phyloP scores from a whole-genome alignment of 805 yeast genomes.

The Candida incommunis region DNA sequence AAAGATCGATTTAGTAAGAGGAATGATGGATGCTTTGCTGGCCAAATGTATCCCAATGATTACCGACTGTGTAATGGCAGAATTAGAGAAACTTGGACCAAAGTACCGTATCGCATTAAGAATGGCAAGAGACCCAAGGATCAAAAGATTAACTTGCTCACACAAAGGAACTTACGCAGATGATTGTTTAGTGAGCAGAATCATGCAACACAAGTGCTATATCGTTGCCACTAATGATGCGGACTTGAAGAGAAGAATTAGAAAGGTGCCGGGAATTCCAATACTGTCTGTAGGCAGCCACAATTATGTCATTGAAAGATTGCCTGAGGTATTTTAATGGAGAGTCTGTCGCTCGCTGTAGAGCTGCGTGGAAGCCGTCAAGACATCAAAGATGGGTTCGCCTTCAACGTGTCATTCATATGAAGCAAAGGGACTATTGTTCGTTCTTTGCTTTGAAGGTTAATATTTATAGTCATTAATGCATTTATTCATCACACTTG shows the following conservation, averaged over 20 bases:
- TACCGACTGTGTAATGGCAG: conserved; percentile 97
- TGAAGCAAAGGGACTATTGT: too few relatives aligned
- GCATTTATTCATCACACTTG: too few relatives aligned
- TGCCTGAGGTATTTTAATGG: conserved; percentile 61
- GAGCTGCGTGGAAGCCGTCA: too few relatives aligned
- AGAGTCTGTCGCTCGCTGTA: too few relatives aligned
- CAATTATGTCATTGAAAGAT: conserved; percentile 80
- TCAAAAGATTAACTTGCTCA: conserved; percentile 71
- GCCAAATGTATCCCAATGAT: conserved; percentile 93
- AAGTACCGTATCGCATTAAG: conserved; percentile 85
- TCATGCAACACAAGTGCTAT: conserved; percentile 90
- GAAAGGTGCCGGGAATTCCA: conserved; percentile 97
- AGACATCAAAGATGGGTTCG: too few relatives aligned
- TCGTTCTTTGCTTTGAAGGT: too few relatives aligned
- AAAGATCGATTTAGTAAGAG: conserved; percentile 86
- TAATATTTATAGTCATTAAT: too few relatives aligned
- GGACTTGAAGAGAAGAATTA: conserved; percentile 79
- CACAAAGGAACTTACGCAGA: conserved; percentile 98
- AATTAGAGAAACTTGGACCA: conserved; percentile 90
- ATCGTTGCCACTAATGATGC: conserved; percentile 98
- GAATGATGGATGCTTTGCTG: conserved; percentile 89
- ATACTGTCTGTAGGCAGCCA: conserved; percentile 93
- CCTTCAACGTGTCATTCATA: too few relatives aligned
- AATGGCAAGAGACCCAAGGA: conserved; percentile 87
- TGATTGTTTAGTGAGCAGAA: conserved; percentile 89